A percentile compares a stretch with the other conserved stretches of the same genome.
These are phyloP conservation scores for Carex myosuroides DNA, from an alignment of 176 grass and related monocot species.

Conservation along the genomic window DNA sequence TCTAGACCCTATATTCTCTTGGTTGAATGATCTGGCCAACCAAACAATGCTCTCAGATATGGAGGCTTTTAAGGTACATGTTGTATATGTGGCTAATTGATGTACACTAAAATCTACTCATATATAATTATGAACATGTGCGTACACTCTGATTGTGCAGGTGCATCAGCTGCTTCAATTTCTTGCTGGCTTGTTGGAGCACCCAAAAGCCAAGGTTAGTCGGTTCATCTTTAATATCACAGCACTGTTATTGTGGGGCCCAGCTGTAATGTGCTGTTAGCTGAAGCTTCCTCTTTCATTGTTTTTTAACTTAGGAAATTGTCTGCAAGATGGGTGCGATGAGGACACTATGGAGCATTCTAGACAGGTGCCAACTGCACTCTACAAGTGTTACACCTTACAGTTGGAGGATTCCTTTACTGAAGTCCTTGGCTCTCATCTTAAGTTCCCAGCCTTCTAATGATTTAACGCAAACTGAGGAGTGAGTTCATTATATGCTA, in stretches of 20 bases:
- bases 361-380: conserved; percentile 39
- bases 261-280: not conserved
- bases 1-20: conserved; percentile 62
- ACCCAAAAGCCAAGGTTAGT: conserved; percentile 80
- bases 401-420: conserved; percentile 62
- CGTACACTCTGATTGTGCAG: conserved; percentile 31
- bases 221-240: not conserved
- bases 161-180: conserved; percentile 86
- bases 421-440: conserved; percentile 56
- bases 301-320: conserved; percentile 44
- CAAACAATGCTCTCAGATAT: conserved; percentile 55
- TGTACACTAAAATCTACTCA: conserved; percentile 6
- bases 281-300: conserved; percentile 22
- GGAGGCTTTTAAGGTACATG: conserved; percentile 65
- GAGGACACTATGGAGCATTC: conserved; percentile 52
- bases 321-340: conserved; percentile 58
- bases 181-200: conserved; percentile 66
- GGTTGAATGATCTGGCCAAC: conserved; percentile 66
- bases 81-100: conserved; percentile 4
- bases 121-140: conserved; percentile 7
- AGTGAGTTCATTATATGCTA: conserved; percentile 31
- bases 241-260: not conserved
- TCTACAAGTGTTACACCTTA: conserved; percentile 32
- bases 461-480: conserved; percentile 36
- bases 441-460: conserved; percentile 41